phyloP scores from a whole-genome alignment of 192 early-diverging fungal species.

The Rhizophagus prolifer region DNA sequence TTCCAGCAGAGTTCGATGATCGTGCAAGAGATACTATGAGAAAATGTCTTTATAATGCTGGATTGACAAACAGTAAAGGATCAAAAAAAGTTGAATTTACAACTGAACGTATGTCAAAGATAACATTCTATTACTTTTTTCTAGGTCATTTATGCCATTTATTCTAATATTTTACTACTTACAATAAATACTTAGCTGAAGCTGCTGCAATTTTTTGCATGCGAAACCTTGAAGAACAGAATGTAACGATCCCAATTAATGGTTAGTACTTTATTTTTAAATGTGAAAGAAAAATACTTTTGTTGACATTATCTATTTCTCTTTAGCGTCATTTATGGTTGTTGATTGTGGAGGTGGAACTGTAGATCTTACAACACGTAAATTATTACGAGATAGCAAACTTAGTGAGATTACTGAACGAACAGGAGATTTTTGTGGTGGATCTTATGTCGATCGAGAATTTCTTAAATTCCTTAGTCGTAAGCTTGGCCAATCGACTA shows the following conservation, averaged over 20 bases:
- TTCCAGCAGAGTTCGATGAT: constrained; percentile 57
- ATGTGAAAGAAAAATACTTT: not conserved
- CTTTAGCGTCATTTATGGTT: constrained; percentile 27
- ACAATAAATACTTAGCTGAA: not conserved
- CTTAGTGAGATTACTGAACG: constrained; percentile 49
- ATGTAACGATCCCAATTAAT: not conserved
- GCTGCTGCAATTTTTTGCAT: constrained; percentile 22
- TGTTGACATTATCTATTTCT: not conserved
- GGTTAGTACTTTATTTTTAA: not conserved
- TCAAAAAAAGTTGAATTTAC: not conserved
- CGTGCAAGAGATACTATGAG: constrained; percentile 54
- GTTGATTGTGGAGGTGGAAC: constrained; percentile 32
- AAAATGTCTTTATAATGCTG: constrained; percentile 49
- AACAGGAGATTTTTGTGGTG: constrained; percentile 45
- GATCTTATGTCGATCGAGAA: constrained; percentile 44
- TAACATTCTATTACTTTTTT: not conserved
- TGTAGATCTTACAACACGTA: constrained; percentile 31
- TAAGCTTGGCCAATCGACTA: not conserved
- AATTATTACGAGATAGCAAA: not conserved
- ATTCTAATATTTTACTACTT: not conserved
- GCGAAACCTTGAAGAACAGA: not conserved
- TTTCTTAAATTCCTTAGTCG: not conserved
- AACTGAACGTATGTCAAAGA: not conserved
- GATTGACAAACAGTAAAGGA: constrained; percentile 24
- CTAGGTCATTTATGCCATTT: not conserved